Evolutionary conservation across 768 basidiomycete species (phyloP).

Genomic region (Podaxis carcinomalis): DNA sequence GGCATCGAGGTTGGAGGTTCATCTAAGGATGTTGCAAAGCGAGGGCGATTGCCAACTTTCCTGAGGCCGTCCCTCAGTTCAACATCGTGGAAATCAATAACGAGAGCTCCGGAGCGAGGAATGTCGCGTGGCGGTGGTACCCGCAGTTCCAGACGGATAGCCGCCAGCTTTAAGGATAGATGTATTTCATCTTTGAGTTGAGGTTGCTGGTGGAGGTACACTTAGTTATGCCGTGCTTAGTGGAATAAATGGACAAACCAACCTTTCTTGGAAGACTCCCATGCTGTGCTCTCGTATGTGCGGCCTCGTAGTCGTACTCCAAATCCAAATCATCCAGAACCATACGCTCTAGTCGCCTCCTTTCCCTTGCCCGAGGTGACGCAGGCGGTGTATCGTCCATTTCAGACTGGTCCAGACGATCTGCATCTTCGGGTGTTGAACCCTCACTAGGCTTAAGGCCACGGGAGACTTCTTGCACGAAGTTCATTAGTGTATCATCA

Average conservation of each 20-base stretch:
- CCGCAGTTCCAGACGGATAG: constrained; percentile 66
- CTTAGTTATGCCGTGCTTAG: not conserved
- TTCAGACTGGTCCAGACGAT: not conserved
- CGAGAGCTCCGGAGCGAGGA: constrained; percentile 64
- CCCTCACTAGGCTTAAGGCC: not conserved
- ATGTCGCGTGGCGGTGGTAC: constrained; percentile 51
- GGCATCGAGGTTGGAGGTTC: not conserved
- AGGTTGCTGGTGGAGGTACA: not conserved
- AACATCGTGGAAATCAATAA: constrained; percentile 60
- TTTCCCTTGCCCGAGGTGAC: constrained; percentile 32
- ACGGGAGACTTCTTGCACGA: constrained; percentile 38
- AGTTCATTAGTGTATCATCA: constrained; percentile 36
- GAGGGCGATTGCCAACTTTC: constrained; percentile 14
- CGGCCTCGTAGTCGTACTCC: constrained; percentile 38
- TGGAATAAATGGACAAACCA: not conserved
- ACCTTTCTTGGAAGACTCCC: not conserved
- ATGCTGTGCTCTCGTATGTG: not conserved
- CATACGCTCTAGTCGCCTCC: constrained; percentile 40
- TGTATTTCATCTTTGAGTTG: not conserved
- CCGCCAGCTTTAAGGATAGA: constrained; percentile 36
- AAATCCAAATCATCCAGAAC: constrained; percentile 60
- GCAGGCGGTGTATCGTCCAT: constrained; percentile 33
- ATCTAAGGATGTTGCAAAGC: constrained; percentile 20
- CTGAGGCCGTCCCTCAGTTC: constrained; percentile 17
- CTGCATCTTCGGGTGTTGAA: no score